These are phyloP conservation scores for Kazachstania bromeliacearum DNA, from an alignment of 805 yeast species.

Conservation along the genomic window DNA sequence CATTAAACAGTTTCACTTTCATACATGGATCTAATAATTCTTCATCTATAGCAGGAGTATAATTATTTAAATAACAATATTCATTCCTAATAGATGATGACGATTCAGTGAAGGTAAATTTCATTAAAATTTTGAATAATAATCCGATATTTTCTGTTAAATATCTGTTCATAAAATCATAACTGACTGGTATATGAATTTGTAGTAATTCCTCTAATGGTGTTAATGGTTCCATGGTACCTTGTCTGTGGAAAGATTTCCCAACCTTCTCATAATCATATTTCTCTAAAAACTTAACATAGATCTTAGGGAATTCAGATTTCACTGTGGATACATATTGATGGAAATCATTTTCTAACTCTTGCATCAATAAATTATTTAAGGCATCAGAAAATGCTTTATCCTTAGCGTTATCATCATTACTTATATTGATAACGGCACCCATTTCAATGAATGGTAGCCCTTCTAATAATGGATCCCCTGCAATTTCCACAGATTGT, in stretches of 20 bases:
- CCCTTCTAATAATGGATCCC: conserved; percentile 2
- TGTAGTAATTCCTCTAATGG: conserved; percentile 7
- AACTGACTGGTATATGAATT: conserved; percentile 9
- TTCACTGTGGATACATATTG: conserved; percentile 3
- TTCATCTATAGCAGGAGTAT: background rate
- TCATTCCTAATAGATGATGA: conserved; percentile 6
- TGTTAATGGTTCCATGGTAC: background rate
- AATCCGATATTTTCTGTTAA: conserved; percentile 1
- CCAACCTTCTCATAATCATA: conserved; percentile 1
- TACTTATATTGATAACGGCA: background rate
- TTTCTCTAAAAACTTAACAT: conserved; percentile 1
- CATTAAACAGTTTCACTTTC: conserved; percentile 6
- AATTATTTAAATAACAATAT: conserved; percentile 5
- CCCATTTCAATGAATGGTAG: conserved; percentile 2
- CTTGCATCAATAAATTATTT: conserved; percentile 1
- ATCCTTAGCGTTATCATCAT: background rate
- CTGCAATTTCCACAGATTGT: no score
- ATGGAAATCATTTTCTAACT: conserved; percentile 1
- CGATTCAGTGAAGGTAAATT: conserved; percentile 4
- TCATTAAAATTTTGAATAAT: conserved; percentile 4
- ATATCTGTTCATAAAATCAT: conserved; percentile 6
- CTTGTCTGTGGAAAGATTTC: background rate
- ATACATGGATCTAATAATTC: conserved; percentile 3
- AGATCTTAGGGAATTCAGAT: conserved; percentile 3
- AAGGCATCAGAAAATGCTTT: background rate